phyloP scores from a whole-genome alignment of 208 protist species.

The Trichomonas vaginalis region DNA sequence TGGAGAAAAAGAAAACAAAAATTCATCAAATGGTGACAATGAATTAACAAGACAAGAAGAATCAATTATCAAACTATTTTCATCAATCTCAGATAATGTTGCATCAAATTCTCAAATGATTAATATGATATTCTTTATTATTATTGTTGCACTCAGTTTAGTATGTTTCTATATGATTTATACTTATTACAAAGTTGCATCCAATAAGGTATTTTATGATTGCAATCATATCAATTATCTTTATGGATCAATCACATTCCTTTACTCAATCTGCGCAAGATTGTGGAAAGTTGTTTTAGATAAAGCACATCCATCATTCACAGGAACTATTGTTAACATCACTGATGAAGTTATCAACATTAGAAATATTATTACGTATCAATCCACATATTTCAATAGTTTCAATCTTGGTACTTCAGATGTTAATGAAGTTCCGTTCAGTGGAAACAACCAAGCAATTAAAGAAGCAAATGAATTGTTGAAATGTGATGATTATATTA shows the following conservation, averaged over 20 bases:
- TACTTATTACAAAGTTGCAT: neutral
- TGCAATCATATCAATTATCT: neutral
- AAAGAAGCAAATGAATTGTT: neutral
- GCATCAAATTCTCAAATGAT: neutral
- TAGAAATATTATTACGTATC: neutral
- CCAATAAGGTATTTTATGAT: neutral
- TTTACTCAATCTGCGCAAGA: neutral
- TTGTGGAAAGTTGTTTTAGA: neutral
- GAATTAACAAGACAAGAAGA: neutral
- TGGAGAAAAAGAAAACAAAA: neutral
- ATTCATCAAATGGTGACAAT: neutral
- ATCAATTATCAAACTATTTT: neutral
- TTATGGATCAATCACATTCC: neutral
- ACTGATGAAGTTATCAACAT: neutral
- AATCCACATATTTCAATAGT: neutral
- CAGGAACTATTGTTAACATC: neutral
- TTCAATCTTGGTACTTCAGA: neutral
- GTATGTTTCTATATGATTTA: neutral
- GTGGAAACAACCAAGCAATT: neutral
- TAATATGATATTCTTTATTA: neutral
- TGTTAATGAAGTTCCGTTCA: neutral
- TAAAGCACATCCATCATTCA: neutral
- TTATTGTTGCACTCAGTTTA: neutral
- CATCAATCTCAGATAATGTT: neutral
- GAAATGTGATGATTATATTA: neutral